These are phyloP conservation scores for Hyaloscypha variabilis DNA, from an alignment of 495 filamentous ascomycete species.

Conservation along the genomic window DNA sequence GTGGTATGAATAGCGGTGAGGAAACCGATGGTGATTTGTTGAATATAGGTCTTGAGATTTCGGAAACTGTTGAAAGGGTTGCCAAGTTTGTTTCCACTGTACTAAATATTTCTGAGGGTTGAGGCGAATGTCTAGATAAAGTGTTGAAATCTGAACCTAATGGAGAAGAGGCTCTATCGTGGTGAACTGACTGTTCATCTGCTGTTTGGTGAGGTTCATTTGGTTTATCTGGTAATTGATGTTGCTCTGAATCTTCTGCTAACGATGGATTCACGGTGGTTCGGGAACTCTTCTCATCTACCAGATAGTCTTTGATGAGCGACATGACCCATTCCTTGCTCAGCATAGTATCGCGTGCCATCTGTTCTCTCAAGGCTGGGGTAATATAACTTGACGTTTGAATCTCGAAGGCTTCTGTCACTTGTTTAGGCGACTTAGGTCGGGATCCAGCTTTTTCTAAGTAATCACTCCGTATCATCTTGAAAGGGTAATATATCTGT, in stretches of 20 bases:
- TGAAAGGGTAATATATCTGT: constrained; percentile 21
- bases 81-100: background rate
- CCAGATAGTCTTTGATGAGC: background rate
- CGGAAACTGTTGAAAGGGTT: background rate
- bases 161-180: too few relatives aligned
- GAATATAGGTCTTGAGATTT: background rate
- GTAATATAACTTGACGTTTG: background rate
- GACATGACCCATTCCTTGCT: constrained; percentile 7
- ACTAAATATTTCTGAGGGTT: background rate
- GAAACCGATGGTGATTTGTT: background rate
- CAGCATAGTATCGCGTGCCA: constrained; percentile 6
- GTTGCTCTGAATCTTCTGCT: too few relatives aligned
- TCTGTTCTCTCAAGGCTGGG: background rate
- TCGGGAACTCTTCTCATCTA: too few relatives aligned
- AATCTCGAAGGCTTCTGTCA: background rate
- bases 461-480: constrained; percentile 19
- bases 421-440: background rate
- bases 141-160: too few relatives aligned
- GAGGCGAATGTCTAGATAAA: too few relatives aligned
- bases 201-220: too few relatives aligned
- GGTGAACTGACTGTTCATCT: too few relatives aligned
- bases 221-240: too few relatives aligned
- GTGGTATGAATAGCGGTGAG: too few relatives aligned
- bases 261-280: too few relatives aligned
- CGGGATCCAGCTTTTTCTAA: background rate